Percentiles rank a stretch among this genome's conserved stretches.
Conservation (phyloP, 1,284 basidiomycete genomes). For the Tetrapyrgos nigripes region DNA sequence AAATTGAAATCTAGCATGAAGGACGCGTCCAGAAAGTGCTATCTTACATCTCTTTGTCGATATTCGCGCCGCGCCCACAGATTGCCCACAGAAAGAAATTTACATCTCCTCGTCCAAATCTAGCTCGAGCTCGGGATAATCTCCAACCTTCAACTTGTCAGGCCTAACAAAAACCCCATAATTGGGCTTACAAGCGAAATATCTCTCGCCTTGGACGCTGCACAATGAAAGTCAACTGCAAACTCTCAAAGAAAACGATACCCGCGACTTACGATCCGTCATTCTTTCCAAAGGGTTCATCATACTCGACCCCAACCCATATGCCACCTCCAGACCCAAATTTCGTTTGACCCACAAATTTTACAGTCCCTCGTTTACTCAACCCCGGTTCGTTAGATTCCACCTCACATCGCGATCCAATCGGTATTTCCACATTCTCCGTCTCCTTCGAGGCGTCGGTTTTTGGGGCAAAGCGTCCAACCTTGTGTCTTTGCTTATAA, state of each 20-base stretch:
- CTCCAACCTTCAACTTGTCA: slow-evolving; percentile 84
- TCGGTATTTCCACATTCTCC: slow-evolving; percentile 48
- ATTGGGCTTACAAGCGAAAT: slow-evolving; percentile 82
- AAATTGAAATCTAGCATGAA: no score
- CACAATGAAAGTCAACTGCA: slow-evolving; percentile 8
- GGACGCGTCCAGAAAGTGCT: no score
- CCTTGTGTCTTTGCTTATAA: slow-evolving; percentile 88
- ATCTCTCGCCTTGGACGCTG: slow-evolving; percentile 85
- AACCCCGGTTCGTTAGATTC: slow-evolving; percentile 70
- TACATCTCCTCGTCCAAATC: slow-evolving; percentile 83
- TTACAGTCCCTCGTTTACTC: slow-evolving; percentile 82
- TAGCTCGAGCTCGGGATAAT: slow-evolving; percentile 86
- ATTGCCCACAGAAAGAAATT: slow-evolving; percentile 20
- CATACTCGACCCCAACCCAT: slow-evolving; percentile 96
- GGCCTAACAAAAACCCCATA: slow-evolving; percentile 91
- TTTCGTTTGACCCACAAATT: slow-evolving; percentile 83
- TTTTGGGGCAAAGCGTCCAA: slow-evolving; percentile 85
- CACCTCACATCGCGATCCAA: slow-evolving; percentile 86
- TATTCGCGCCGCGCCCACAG: no score
- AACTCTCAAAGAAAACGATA: slow-evolving; percentile 6
- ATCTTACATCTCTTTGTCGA: no score
- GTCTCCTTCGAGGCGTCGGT: slow-evolving; percentile 33
- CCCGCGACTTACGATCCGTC: slow-evolving; percentile 82
- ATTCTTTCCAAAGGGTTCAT: slow-evolving; percentile 96
- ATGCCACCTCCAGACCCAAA: slow-evolving; percentile 74